Percentiles rank a stretch among this genome's conserved stretches.
These are phyloP conservation scores for Aphanomyces invadans DNA, from an alignment of 352 stramenopile species.

Conservation along the genomic window DNA sequence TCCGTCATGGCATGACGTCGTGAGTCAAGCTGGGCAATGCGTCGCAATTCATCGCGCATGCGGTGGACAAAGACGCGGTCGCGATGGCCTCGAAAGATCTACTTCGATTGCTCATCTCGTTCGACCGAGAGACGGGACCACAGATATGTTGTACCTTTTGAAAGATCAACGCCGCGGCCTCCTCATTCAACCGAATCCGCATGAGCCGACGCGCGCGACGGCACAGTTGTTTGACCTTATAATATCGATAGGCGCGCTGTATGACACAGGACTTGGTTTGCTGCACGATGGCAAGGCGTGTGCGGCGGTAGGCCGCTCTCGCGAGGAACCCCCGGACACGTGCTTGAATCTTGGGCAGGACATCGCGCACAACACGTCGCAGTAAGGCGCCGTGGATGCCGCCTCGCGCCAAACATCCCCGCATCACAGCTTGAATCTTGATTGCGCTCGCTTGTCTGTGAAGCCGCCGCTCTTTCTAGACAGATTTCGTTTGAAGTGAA, in stretches of 20 bases:
- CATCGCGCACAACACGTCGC: slow-evolving; percentile 49
- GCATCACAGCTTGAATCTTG: slow-evolving; percentile 76
- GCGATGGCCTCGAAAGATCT: slow-evolving; percentile 55
- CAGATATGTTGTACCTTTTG: slow-evolving; percentile 34
- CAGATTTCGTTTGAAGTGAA: neutral
- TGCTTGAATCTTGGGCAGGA: slow-evolving; percentile 70
- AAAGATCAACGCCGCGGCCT: slow-evolving; percentile 57
- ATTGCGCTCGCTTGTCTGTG: slow-evolving; percentile 43
- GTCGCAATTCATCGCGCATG: slow-evolving; percentile 40
- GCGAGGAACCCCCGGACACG: slow-evolving; percentile 69
- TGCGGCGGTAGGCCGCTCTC: slow-evolving; percentile 35
- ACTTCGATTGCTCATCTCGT: neutral
- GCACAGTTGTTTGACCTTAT: slow-evolving; percentile 44
- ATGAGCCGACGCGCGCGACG: slow-evolving; percentile 40
- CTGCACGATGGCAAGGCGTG: slow-evolving; percentile 33
- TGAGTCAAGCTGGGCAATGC: slow-evolving; percentile 41
- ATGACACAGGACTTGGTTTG: slow-evolving; percentile 36
- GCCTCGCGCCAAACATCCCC: slow-evolving; percentile 61
- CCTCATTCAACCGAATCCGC: slow-evolving; percentile 47
- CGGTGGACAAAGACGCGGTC: slow-evolving; percentile 36
- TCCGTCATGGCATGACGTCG: slow-evolving; percentile 50
- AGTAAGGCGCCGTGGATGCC: slow-evolving; percentile 66
- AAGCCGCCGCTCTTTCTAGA: slow-evolving; percentile 43
- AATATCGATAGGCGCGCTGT: slow-evolving; percentile 42
- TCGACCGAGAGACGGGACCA: too few relatives aligned